Evolutionary conservation across 2,329 filamentous ascomycete species (phyloP).

Genomic region (Venturiaceae sp.): DNA sequence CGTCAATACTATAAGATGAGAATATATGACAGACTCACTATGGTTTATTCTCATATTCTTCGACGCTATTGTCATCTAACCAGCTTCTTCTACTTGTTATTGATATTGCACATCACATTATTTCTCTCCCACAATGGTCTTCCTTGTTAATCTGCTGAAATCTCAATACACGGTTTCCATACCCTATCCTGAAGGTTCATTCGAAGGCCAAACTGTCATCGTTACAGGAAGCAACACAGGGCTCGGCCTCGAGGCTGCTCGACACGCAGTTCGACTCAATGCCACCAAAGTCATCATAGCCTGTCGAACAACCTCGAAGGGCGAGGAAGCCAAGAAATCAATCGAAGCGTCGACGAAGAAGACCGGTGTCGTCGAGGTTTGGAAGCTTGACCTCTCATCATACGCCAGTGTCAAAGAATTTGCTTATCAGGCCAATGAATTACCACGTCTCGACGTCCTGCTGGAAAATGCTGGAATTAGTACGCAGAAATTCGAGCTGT

Average conservation of each 20-base stretch:
- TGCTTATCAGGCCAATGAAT: conserved; percentile 14
- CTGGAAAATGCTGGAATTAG: conserved; percentile 29
- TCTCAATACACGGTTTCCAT: too few species aligned
- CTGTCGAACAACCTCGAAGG: conserved; percentile 31
- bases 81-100: too few species aligned
- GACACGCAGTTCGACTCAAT: conserved; percentile 29
- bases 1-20: too few species aligned
- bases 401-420: conserved; percentile 28
- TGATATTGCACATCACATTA: too few species aligned
- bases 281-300: conserved; percentile 35
- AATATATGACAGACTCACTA: too few species aligned
- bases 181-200: too few species aligned
- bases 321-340: conserved; percentile 30
- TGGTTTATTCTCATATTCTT: too few species aligned
- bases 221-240: conserved; percentile 40
- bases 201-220: conserved; percentile 24
- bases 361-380: conserved; percentile 30
- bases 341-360: conserved; percentile 26
- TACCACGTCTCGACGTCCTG: conserved; percentile 24
- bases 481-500: conserved; percentile 15
- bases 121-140: too few species aligned
- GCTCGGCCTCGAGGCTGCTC: conserved; percentile 35
- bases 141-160: too few species aligned
- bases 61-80: too few species aligned
- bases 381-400: conserved; percentile 33